phyloP scores from a whole-genome alignment of 306 rosid genomes.

The Inga oerstediana region DNA sequence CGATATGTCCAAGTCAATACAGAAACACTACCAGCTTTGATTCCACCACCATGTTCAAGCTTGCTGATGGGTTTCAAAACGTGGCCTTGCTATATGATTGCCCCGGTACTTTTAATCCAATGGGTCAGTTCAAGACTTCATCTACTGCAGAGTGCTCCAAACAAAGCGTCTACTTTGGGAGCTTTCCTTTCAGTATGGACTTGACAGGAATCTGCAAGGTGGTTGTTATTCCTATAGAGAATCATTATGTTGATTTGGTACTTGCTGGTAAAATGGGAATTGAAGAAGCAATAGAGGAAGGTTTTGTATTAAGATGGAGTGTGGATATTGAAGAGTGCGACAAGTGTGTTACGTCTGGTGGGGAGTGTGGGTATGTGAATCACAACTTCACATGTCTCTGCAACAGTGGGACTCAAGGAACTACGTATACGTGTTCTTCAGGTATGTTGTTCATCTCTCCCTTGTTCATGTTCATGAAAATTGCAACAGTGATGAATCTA shows the following conservation, averaged over 20 bases:
- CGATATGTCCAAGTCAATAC: not conserved
- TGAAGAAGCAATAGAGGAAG: not conserved
- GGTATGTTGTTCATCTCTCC: not conserved
- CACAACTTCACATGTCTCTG: not conserved
- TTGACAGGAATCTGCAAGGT: not conserved
- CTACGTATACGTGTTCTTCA: not conserved
- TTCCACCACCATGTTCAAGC: not conserved
- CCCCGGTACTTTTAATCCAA: not conserved
- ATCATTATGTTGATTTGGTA: not conserved
- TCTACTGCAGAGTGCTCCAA: not conserved
- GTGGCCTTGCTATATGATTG: not conserved
- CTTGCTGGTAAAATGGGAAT: fast-evolving
- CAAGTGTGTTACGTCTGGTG: not conserved
- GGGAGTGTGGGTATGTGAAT: not conserved
- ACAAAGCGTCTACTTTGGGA: not conserved
- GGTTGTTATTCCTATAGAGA: not conserved
- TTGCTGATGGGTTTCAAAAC: not conserved
- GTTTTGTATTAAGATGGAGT: not conserved
- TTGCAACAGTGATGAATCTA: no score
- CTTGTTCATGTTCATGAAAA: no score
- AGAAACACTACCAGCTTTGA: not conserved
- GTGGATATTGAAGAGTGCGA: not conserved
- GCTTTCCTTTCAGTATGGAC: not conserved
- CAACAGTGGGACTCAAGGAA: not conserved
- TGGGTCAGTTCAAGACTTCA: not conserved